phyloP scores from a whole-genome alignment of 1,284 basidiomycete genomes.

The Ganoderma boninense region DNA sequence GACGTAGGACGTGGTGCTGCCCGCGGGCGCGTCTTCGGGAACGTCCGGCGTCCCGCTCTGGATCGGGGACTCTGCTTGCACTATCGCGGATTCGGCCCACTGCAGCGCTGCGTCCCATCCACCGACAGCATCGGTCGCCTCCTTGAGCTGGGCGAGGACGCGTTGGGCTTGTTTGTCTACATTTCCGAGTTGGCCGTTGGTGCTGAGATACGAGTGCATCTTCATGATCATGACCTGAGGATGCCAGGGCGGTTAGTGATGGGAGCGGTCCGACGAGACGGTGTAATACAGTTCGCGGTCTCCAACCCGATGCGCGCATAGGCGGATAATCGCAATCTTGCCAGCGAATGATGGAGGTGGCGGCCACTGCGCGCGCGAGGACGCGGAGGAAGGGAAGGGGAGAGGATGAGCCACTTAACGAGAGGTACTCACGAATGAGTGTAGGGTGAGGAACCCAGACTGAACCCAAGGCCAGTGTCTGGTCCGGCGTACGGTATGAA shows the following conservation, averaged over 20 bases:
- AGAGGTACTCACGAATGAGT: constrained; percentile 67
- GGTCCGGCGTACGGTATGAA: background rate
- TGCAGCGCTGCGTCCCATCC: constrained; percentile 69
- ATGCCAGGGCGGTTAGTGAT: constrained; percentile 10
- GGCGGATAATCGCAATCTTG: background rate
- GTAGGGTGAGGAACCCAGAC: constrained; percentile 94
- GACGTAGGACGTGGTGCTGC: constrained; percentile 56
- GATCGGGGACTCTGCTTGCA: constrained; percentile 26
- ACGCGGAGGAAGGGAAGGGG: background rate
- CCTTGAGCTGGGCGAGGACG: constrained; percentile 54
- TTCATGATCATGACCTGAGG: constrained; percentile 91
- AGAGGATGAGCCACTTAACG: background rate
- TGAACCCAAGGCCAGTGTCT: constrained; percentile 99
- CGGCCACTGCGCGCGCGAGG: background rate
- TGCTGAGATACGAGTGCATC: constrained; percentile 93
- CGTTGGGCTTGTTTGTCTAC: constrained; percentile 56
- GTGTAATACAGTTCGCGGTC: background rate
- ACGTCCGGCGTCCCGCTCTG: constrained; percentile 45
- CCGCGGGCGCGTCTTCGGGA: constrained; percentile 42
- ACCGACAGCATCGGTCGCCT: constrained; percentile 59
- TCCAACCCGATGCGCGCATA: background rate
- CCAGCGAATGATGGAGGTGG: background rate
- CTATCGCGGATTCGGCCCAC: constrained; percentile 50
- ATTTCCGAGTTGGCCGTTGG: constrained; percentile 86
- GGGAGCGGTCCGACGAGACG: constrained; percentile 3